Evolutionary conservation across 768 basidiomycete genomes (phyloP).

Genomic region (Podaxis carcinomalis): DNA sequence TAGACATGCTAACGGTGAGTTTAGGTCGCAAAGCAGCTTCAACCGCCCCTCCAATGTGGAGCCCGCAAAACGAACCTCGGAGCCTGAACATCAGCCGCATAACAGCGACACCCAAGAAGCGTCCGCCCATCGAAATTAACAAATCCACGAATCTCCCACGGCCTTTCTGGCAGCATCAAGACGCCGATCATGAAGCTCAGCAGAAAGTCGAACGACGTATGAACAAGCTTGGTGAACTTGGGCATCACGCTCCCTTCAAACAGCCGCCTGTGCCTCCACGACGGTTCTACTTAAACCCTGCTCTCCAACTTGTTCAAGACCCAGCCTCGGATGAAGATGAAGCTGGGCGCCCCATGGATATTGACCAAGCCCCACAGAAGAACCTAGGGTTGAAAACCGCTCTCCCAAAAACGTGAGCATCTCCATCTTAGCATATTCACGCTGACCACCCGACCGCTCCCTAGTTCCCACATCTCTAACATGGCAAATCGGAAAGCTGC

Average conservation of each 20-base stretch:
- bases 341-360: conserved; percentile 4
- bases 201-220: conserved; percentile 7
- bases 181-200: conserved; percentile 4
- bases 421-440: not conserved
- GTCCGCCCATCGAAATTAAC: conserved; percentile 5
- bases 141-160: conserved; percentile 1
- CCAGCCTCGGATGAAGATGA: not conserved
- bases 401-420: not conserved
- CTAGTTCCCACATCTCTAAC: not conserved
- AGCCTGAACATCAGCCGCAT: conserved; percentile 5
- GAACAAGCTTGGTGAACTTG: conserved; percentile 1
- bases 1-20: not conserved
- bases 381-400: not conserved
- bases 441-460: not conserved
- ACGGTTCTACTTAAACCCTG: conserved; percentile 4
- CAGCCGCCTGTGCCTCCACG: not conserved
- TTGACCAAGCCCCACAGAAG: conserved; percentile 6
- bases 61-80: conserved; percentile 7
- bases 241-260: not conserved
- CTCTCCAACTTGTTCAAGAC: not conserved
- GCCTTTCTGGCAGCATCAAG: conserved; percentile 12
- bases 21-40: conserved; percentile 7
- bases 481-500: conserved; percentile 3
- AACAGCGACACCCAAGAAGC: not conserved
- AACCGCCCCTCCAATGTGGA: conserved; percentile 3